These are phyloP conservation scores for Haplosporangium gracile DNA, from an alignment of 192 early-diverging fungal species.

Conservation along the genomic window DNA sequence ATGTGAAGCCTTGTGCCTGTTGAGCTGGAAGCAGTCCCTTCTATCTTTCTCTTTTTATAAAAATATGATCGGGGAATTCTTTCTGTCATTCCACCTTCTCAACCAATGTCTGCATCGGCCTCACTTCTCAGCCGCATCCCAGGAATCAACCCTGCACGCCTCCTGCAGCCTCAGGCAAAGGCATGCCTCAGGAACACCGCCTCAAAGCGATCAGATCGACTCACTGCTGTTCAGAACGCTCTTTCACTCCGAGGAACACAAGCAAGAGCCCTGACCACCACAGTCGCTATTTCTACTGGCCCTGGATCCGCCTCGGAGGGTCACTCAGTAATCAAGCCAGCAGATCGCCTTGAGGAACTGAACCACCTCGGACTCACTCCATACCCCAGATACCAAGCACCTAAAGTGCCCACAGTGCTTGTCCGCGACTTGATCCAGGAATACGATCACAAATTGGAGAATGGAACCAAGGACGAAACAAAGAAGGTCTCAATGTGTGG, in stretches of 20 bases:
- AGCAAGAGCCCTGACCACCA: not conserved
- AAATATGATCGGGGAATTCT: not conserved
- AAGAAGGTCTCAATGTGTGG: slow-evolving; percentile 37
- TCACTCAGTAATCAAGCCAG: slow-evolving; percentile 19
- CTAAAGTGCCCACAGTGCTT: slow-evolving; percentile 6
- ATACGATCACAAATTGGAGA: slow-evolving; percentile 23
- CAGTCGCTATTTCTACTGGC: not conserved
- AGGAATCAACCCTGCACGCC: not conserved
- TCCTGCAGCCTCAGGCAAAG: not conserved
- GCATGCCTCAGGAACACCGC: not conserved
- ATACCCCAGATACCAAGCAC: slow-evolving; percentile 44
- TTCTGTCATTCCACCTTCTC: not conserved
- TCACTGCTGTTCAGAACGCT: not conserved
- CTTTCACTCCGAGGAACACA: not conserved
- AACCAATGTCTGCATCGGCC: slow-evolving; percentile 15
- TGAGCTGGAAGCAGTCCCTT: too few relatives aligned
- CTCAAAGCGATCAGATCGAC: not conserved
- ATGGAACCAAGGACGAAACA: slow-evolving; percentile 27
- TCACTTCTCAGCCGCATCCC: slow-evolving; percentile 9
- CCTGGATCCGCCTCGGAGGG: not conserved
- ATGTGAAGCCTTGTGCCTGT: too few relatives aligned
- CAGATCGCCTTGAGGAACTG: slow-evolving; percentile 36
- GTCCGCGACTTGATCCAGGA: slow-evolving; percentile 27
- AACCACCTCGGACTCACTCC: slow-evolving; percentile 19
- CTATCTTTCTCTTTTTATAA: not conserved